These are phyloP conservation scores for Hypoxylon cercidicola DNA, from an alignment of 495 filamentous ascomycete genomes.

Conservation along the genomic window DNA sequence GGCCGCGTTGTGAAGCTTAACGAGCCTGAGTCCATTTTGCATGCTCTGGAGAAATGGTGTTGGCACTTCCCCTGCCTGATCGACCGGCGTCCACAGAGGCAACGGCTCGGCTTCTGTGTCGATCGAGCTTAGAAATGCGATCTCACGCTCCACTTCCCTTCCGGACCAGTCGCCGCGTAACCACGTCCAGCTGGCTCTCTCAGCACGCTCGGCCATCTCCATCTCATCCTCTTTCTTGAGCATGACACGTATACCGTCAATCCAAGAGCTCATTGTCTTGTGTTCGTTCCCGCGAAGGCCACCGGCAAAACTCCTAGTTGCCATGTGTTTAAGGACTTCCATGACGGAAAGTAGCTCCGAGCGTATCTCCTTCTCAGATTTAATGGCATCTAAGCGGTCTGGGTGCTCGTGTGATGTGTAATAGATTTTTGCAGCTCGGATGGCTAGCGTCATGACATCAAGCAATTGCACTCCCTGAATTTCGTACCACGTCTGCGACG, in stretches of 20 bases:
- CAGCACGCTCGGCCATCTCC: conserved; percentile 76
- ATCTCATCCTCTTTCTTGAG: conserved; percentile 76
- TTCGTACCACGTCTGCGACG: conserved; percentile 75
- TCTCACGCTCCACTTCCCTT: conserved; percentile 78
- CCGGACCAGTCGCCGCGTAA: conserved; percentile 81
- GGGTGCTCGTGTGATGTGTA: conserved; percentile 89
- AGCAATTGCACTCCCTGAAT: conserved; percentile 91
- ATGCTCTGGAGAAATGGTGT: conserved; percentile 79
- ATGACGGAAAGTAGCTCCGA: conserved; percentile 83
- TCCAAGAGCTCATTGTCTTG: conserved; percentile 77
- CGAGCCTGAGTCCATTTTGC: conserved; percentile 80
- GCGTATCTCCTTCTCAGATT: conserved; percentile 82
- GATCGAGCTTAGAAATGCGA: conserved; percentile 79
- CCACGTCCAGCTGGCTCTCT: conserved; percentile 83
- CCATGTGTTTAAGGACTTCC: conserved; percentile 91
- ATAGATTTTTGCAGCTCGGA: conserved; percentile 93
- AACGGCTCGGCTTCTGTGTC: conserved; percentile 61
- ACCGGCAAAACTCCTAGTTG: conserved; percentile 84
- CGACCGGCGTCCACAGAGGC: conserved; percentile 75
- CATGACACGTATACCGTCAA: conserved; percentile 77
- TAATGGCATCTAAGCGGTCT: conserved; percentile 83
- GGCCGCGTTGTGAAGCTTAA: conserved; percentile 88
- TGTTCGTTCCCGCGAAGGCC: conserved; percentile 82
- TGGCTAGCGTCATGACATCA: conserved; percentile 91
- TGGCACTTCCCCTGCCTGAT: conserved; percentile 65